Percentiles rank a stretch among this genome's conserved stretches.
These are phyloP conservation scores for Claviceps arundinis DNA, from an alignment of 2,329 filamentous ascomycete genomes.

Conservation along the genomic window DNA sequence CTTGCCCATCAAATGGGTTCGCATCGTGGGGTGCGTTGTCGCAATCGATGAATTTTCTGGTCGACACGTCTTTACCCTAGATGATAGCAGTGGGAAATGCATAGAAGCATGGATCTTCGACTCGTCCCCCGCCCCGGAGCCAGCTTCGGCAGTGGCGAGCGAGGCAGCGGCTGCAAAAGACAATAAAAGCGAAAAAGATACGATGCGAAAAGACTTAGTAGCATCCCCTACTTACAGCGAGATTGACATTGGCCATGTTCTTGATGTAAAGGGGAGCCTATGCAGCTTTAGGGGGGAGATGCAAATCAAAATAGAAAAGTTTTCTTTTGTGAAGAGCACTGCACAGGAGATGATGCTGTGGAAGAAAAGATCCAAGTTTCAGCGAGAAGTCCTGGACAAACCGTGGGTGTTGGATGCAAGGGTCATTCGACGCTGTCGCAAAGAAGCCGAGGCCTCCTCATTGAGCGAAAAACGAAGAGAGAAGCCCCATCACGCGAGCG, in stretches of 20 bases:
- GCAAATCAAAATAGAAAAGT: slow-evolving; percentile 40
- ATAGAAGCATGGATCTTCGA: slow-evolving; percentile 29
- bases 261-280: slow-evolving; percentile 44
- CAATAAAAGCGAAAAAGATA: not conserved
- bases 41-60: slow-evolving; percentile 38
- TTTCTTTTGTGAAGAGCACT: slow-evolving; percentile 35
- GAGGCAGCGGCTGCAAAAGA: not conserved
- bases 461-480: slow-evolving; percentile 15
- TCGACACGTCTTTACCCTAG: slow-evolving; percentile 42
- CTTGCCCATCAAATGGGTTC: slow-evolving; percentile 65
- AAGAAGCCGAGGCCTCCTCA: slow-evolving; percentile 27
- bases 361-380: slow-evolving; percentile 40
- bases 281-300: slow-evolving; percentile 31
- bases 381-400: slow-evolving; percentile 31
- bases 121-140: not conserved
- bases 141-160: not conserved
- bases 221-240: slow-evolving; percentile 12
- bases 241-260: slow-evolving; percentile 38
- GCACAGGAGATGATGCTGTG: slow-evolving; percentile 45
- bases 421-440: slow-evolving; percentile 36
- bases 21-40: slow-evolving; percentile 57
- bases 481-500: slow-evolving; percentile 11
- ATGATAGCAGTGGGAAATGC: slow-evolving; percentile 49
- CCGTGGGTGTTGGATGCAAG: slow-evolving; percentile 42
- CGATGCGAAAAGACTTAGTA: too few relatives aligned